Base-by-base conservation (phyloP, 768 basidiomycete species). In the Suillus placidus region DNA sequence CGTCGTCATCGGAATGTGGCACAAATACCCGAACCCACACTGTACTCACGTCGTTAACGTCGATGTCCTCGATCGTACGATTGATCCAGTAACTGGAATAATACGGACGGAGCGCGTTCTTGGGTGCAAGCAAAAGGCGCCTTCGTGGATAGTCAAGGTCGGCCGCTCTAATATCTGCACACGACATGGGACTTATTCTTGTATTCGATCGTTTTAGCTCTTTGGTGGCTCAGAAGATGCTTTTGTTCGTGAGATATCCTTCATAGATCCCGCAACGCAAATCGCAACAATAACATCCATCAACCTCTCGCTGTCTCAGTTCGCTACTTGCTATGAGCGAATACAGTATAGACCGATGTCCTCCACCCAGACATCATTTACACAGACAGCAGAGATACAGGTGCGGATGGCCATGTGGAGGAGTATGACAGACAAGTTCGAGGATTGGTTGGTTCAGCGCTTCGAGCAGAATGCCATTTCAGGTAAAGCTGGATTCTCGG, bases 161-260 rank as follows among this genome's bases (percentile, higher is more conserved):
- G 67, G 87, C 78, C 60, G 45, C 56, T 32, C n/a, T 20, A 42
- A 45, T 61, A 64, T 62, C 49, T 55, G 64, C 58, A 60, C 63
- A 35, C 51, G 40, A 64, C 61, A 73, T 60, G 26, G 2, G 0
- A 40, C 26, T 60, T 30, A 60, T 23, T 58, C 47, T 55, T 56
- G 52, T 26, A 23, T 38, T 7, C 10, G 37, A 60, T 54, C 47
- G 42, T 37, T 66, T 52, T 72, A 95, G 94, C 77, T 97, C 32
- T 93, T 97, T 64, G 94, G 94, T 61, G 94, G 94, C 45, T 94
- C 94, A 68, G 93, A 95, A 80, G 93, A 95, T 72, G 95, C 96
- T 12, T 97, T 92, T 73, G 93, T 97, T 1, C 89, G 96, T 55
- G 96, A 98, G 79, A 90, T 97, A 70, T 94, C 94, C 6, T 97